Conservation (phyloP, 345 rosid species). For the Arabidopsis suecica region DNA sequence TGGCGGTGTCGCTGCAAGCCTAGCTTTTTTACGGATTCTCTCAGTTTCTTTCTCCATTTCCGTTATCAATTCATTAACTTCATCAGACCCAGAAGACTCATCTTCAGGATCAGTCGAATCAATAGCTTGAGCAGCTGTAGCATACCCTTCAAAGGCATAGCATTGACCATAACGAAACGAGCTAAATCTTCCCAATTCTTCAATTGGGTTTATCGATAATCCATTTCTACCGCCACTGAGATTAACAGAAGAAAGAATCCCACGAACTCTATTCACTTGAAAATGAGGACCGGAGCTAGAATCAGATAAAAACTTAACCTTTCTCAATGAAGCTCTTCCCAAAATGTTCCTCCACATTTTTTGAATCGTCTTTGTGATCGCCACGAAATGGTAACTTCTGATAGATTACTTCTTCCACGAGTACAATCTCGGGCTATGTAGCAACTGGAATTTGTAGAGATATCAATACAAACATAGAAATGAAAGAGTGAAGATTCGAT, state of each 20-base stretch:
- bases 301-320: slow-evolving; percentile 48
- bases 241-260: slow-evolving; percentile 5
- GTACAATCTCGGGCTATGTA: background rate
- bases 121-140: slow-evolving; percentile 65
- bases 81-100: slow-evolving; percentile 75
- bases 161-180: slow-evolving; percentile 19
- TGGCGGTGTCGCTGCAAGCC: slow-evolving; percentile 48
- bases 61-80: slow-evolving; percentile 58
- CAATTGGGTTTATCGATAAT: slow-evolving; percentile 31
- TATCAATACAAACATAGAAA: slow-evolving; percentile 4
- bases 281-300: slow-evolving; percentile 9
- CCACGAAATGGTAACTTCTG: slow-evolving; percentile 7
- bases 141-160: slow-evolving; percentile 49
- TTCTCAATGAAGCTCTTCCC: slow-evolving; percentile 53
- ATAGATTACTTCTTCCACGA: background rate
- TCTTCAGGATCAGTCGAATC: slow-evolving; percentile 67
- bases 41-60: slow-evolving; percentile 53
- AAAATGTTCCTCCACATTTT: slow-evolving; percentile 79
- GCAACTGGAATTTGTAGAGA: background rate
- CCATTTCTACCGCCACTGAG: slow-evolving; percentile 27
- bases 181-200: slow-evolving; percentile 33
- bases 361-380: slow-evolving; percentile 23
- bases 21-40: slow-evolving; percentile 35
- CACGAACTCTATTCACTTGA: slow-evolving; percentile 2
- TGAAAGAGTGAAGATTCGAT: background rate